Conservation (phyloP, 345 rosid genomes). For the Garcia nutans region DNA sequence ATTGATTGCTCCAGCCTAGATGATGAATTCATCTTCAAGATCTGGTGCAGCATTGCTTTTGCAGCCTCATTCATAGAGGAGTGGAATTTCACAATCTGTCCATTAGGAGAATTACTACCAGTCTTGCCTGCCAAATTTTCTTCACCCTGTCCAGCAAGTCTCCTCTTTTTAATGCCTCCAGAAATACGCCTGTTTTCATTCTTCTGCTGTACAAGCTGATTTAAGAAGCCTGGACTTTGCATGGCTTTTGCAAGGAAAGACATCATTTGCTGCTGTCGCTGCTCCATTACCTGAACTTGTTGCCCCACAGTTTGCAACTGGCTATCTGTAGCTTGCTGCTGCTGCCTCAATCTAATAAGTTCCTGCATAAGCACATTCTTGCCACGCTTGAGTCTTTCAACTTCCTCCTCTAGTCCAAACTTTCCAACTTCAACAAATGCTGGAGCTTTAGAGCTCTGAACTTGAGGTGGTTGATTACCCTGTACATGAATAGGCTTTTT, state of each 20-base stretch:
- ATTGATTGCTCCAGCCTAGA: conserved; percentile 23
- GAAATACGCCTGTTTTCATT: conserved; percentile 65
- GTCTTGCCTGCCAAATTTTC: conserved; percentile 9
- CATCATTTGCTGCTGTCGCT: conserved; percentile 96
- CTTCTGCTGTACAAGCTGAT: conserved; percentile 92
- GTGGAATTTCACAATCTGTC: conserved; percentile 33
- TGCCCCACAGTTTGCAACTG: conserved; percentile 82
- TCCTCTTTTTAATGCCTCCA: conserved; percentile 28
- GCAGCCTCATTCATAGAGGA: conserved; percentile 37
- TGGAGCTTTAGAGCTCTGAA: conserved; percentile 60
- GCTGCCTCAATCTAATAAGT: conserved; percentile 84
- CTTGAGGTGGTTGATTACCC: conserved; percentile 59
- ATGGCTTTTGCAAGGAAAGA: conserved; percentile 94
- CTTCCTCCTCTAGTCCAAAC: conserved; percentile 93
- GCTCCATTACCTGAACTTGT: conserved; percentile 94
- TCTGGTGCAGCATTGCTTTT: conserved; percentile 32
- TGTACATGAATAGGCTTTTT: conserved; percentile 72
- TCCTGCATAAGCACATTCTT: conserved; percentile 98
- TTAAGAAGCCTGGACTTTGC: conserved; percentile 88
- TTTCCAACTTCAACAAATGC: conserved; percentile 95
- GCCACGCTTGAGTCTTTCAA: conserved; percentile 92
- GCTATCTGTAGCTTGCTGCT: conserved; percentile 84
- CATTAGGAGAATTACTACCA: conserved; percentile 9
- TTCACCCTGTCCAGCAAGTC: conserved; percentile 30
- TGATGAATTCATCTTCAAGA: conserved; percentile 29